Conservation (phyloP, 1,284 basidiomycete species). For the Cutaneotrichosporon cutaneum region DNA sequence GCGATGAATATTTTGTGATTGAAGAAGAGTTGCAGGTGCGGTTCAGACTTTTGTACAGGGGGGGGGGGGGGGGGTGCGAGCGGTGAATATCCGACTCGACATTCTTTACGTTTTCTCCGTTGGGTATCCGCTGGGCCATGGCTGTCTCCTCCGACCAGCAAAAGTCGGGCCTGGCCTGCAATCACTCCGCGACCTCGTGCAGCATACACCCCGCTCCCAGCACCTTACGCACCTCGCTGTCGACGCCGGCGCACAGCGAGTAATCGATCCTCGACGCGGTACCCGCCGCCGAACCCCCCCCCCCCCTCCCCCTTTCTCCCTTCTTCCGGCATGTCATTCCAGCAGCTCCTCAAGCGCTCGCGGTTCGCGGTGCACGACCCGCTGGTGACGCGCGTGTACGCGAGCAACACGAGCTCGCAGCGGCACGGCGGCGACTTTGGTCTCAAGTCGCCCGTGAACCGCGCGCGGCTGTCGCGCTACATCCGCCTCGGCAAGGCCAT, state of each 20-base stretch:
- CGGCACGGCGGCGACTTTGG: slow-evolving; percentile 45
- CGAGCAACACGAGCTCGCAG: slow-evolving; percentile 34
- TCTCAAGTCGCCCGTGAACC: slow-evolving; percentile 45
- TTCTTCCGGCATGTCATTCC: slow-evolving; percentile 38
- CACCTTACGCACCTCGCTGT: not conserved
- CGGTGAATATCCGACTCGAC: not conserved
- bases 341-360: slow-evolving; percentile 45
- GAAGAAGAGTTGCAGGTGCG: slow-evolving; percentile 18
- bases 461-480: slow-evolving; percentile 37
- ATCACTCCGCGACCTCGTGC: not conserved
- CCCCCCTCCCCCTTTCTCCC: not conserved
- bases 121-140: too few relatives aligned
- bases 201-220: not conserved
- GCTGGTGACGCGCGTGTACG: slow-evolving; percentile 50
- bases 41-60: slow-evolving; percentile 13
- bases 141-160: not conserved
- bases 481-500: slow-evolving; percentile 45
- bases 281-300: not conserved
- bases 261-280: not conserved
- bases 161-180: slow-evolving; percentile 6
- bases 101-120: slow-evolving; percentile 25
- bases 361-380: slow-evolving; percentile 50
- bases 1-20: slow-evolving; percentile 27
- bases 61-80: not conserved
- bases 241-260: not conserved